A percentile compares a stretch with the other conserved stretches of the same genome.
phyloP scores from a whole-genome alignment of 192 early-diverging fungal species.

The Jimgerdemannia flammicorona region DNA sequence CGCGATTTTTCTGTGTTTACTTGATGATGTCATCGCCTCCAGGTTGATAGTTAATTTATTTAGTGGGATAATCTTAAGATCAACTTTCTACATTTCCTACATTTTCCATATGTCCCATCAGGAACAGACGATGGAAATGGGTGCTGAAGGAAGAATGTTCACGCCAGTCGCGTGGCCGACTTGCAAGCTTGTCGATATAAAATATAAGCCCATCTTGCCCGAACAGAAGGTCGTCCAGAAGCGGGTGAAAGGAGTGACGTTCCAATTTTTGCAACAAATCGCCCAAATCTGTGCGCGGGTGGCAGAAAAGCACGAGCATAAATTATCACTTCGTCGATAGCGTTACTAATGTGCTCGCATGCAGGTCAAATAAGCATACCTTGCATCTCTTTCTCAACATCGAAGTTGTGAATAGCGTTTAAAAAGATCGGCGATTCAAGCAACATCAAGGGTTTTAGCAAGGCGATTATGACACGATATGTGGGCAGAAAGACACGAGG shows the following conservation, averaged over 20 bases:
- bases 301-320: background rate
- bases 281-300: background rate
- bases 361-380: background rate
- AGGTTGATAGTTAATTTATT: too few species aligned
- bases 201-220: background rate
- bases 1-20: too few species aligned
- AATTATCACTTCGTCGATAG: background rate
- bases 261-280: background rate
- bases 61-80: too few species aligned
- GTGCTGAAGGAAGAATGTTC: background rate
- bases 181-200: background rate
- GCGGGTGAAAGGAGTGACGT: background rate
- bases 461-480: slow-evolving; percentile 2
- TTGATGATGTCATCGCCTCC: too few species aligned
- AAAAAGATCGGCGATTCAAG: background rate
- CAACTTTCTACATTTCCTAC: too few species aligned
- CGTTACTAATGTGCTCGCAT: too few species aligned
- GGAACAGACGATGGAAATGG: background rate
- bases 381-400: background rate
- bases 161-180: background rate
- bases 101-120: background rate
- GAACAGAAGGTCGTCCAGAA: background rate
- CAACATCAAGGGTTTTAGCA: background rate
- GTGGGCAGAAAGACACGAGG: slow-evolving; percentile 7
- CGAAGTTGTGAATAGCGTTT: background rate